phyloP scores from a whole-genome alignment of 768 basidiomycete species.

The Macrolepiota dolichaula region DNA sequence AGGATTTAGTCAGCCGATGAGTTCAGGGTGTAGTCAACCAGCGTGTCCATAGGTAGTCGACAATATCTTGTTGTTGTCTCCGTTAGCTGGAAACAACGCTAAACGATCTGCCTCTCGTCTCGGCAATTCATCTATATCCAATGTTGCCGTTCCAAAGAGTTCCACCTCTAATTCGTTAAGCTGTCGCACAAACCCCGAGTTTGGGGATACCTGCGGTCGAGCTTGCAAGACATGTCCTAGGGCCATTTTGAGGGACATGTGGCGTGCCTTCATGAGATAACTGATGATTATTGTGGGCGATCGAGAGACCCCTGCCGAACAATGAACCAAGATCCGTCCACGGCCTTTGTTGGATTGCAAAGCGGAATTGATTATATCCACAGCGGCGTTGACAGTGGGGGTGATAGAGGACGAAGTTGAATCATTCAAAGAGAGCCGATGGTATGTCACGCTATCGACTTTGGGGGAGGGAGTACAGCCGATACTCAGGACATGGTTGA shows the following conservation, averaged over 20 bases:
- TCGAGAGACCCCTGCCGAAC: constrained; percentile 43
- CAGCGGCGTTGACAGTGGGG: constrained; percentile 23
- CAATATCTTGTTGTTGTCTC: background rate
- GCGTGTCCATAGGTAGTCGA: background rate
- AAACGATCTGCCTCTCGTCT: constrained; percentile 27
- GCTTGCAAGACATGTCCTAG: constrained; percentile 30
- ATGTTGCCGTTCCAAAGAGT: constrained; percentile 23
- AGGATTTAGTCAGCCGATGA: too few relatives aligned
- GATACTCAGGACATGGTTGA: constrained; percentile 40
- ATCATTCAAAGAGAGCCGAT: constrained; percentile 36
- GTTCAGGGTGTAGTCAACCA: too few relatives aligned
- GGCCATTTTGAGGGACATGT: constrained; percentile 35
- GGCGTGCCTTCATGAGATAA: constrained; percentile 34
- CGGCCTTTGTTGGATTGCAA: constrained; percentile 19
- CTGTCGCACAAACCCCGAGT: constrained; percentile 39
- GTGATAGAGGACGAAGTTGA: constrained; percentile 24
- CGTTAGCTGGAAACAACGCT: constrained; percentile 23
- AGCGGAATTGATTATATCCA: constrained; percentile 26
- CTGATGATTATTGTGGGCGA: constrained; percentile 38
- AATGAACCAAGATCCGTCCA: constrained; percentile 41
- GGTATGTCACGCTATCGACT: constrained; percentile 30
- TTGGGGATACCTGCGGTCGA: constrained; percentile 36
- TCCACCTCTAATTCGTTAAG: constrained; percentile 33
- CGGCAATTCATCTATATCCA: constrained; percentile 33
- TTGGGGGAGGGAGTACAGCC: constrained; percentile 28